Evolutionary conservation across 352 stramenopile species (phyloP).

Genomic region (Saprolegnia parasitica): DNA sequence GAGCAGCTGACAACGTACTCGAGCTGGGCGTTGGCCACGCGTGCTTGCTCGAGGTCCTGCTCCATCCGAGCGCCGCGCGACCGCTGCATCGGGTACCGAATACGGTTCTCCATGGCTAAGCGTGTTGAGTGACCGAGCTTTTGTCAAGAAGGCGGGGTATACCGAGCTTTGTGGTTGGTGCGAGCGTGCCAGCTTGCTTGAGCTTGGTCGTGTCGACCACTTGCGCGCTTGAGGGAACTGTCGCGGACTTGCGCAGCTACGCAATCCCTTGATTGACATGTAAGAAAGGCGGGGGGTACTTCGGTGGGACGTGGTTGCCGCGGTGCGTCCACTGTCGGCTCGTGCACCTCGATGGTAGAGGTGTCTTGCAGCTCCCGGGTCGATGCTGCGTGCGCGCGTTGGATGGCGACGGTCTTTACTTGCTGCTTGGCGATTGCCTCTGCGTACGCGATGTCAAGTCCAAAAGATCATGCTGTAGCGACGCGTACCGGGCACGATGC

Average conservation of each 20-base stretch:
- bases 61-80: conserved; percentile 69
- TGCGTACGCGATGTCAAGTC: no score
- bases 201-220: neutral
- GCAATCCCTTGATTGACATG: neutral
- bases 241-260: neutral
- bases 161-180: conserved; percentile 59
- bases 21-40: conserved; percentile 36
- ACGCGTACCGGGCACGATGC: conserved; percentile 49
- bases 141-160: neutral
- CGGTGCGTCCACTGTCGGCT: no score
- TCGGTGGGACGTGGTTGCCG: no score
- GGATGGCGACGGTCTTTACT: conserved; percentile 18
- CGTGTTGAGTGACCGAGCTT: neutral
- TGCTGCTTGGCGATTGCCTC: conserved; percentile 24
- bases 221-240: neutral
- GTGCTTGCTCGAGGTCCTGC: conserved; percentile 53
- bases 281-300: no score
- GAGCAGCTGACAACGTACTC: conserved; percentile 13
- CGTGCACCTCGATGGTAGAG: neutral
- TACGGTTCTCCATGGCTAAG: conserved; percentile 32
- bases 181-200: conserved; percentile 64
- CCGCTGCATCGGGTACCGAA: conserved; percentile 38
- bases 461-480: neutral
- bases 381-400: conserved; percentile 1
- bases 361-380: neutral